Evolutionary conservation across 2,329 filamentous ascomycete species (phyloP), one percentile per base, ranked within the genome.

Genomic region (Penicillium sp.): DNA sequence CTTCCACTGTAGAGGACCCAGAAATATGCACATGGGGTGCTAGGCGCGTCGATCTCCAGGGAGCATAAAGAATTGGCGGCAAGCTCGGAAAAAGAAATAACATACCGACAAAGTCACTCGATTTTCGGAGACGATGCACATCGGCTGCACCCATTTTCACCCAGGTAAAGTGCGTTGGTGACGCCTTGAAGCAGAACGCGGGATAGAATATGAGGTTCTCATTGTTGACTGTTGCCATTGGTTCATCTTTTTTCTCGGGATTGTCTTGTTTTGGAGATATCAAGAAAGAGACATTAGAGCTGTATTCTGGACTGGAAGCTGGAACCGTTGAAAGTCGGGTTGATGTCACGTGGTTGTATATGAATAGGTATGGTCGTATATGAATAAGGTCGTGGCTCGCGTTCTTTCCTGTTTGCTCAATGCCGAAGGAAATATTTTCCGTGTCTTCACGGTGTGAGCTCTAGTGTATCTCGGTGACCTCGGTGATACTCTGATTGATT

Each of bases 141-240:
- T 86, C 82, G 29, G 76, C 74, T 17, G 78, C 77, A 1, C 81
- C 81, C 62, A 88, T 76, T 68, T 86, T 86, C 71, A 86, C 85
- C 86, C 86, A 88, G 68, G 78, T 70, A 73, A 82, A 80, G 72
- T 81, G 86, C 9, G 86, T 88, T n/a, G 82, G 81, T 6, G 86
- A 87, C 37, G 78, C 78, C 47, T 75, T 73, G 71, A 85, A 86
- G 76, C 83, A 86, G 70, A 81, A 85, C 38, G 81, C 81, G 17
- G 85, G 83, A 62, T 86, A 86, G 61, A 84, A 81, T 25, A 65
- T 64, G 54, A 74, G 69, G 25, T 60, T 61, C 57, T 57, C 63
- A 63, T 67, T 52, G 29, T 62, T 49, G 48, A n/a, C 47, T 58
- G 66, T 64, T 60, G 63, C 66, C 65, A 70, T 70, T 45, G 55